phyloP scores from a whole-genome alignment of 78 protist species.

The Dictyostelium brefeldianum region DNA sequence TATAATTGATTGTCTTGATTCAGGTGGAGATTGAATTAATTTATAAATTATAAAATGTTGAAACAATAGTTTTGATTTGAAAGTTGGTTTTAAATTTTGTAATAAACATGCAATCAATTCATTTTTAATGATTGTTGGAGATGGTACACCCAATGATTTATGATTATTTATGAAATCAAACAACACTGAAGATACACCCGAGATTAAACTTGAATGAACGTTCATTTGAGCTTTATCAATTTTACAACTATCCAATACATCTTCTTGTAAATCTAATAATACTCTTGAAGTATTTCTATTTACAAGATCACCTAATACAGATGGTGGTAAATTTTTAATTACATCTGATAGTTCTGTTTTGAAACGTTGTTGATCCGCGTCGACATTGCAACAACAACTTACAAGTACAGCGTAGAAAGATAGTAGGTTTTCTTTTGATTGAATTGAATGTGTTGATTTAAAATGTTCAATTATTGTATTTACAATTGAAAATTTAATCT shows the following conservation, averaged over 20 bases:
- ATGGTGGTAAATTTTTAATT: constrained; percentile 28
- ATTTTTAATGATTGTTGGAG: background rate
- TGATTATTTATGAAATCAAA: background rate
- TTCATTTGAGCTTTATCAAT: constrained; percentile 6
- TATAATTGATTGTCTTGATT: constrained; percentile 13
- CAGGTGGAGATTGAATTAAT: constrained; percentile 7
- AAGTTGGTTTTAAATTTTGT: constrained; percentile 5
- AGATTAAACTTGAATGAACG: background rate
- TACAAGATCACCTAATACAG: constrained; percentile 40
- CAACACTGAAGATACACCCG: constrained; percentile 15
- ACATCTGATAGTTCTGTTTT: constrained; percentile 27
- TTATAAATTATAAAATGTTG: constrained; percentile 32
- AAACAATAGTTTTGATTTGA: constrained; percentile 30
- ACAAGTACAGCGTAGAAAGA: constrained; percentile 23
- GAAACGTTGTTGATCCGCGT: background rate
- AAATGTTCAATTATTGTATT: constrained; percentile 41
- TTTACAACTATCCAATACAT: constrained; percentile 21
- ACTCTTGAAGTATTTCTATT: constrained; percentile 54
- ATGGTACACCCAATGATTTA: background rate
- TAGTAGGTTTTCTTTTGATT: constrained; percentile 18
- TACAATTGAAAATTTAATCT: constrained; percentile 19
- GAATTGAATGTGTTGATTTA: background rate
- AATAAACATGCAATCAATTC: constrained; percentile 25
- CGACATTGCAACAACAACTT: background rate
- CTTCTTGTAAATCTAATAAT: constrained; percentile 19